These are phyloP conservation scores for Calocybe cyanea DNA, from an alignment of 768 basidiomycete genomes.

Conservation along the genomic window DNA sequence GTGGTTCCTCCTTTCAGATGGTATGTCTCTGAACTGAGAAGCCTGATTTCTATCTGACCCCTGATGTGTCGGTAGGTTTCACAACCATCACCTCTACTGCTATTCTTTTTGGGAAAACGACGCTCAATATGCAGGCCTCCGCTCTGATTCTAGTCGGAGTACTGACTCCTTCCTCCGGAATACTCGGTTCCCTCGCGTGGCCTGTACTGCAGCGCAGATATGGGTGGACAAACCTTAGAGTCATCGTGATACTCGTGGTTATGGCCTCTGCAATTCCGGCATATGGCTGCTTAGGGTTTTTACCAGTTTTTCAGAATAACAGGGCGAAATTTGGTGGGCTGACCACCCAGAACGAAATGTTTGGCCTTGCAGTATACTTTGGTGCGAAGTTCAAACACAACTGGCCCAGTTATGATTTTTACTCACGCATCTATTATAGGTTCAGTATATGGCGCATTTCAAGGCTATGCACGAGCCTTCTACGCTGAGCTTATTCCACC, in stretches of 20 bases:
- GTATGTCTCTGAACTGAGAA: constrained; percentile 37
- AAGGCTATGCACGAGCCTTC: constrained; percentile 82
- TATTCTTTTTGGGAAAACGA: constrained; percentile 88
- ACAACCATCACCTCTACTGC: constrained; percentile 92
- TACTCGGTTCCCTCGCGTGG: constrained; percentile 80
- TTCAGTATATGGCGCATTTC: constrained; percentile 84
- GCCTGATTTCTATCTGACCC: neutral
- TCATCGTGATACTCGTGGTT: constrained; percentile 65
- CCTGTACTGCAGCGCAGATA: constrained; percentile 66
- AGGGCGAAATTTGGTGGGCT: constrained; percentile 62
- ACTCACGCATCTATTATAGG: constrained; percentile 29
- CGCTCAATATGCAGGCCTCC: constrained; percentile 74
- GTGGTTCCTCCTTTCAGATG: constrained; percentile 94
- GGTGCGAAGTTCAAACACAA: constrained; percentile 37
- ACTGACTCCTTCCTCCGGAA: constrained; percentile 74
- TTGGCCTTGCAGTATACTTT: constrained; percentile 75
- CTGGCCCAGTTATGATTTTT: neutral
- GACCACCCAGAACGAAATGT: constrained; percentile 83
- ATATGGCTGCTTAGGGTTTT: constrained; percentile 82
- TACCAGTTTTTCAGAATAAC: constrained; percentile 45
- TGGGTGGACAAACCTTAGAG: constrained; percentile 61
- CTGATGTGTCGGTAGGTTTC: constrained; percentile 51
- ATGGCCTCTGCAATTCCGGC: constrained; percentile 65
- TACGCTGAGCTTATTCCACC: constrained; percentile 86
- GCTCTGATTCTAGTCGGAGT: constrained; percentile 78